Conservation (phyloP, 768 basidiomycete genomes). For the Lactarius psammicola region DNA sequence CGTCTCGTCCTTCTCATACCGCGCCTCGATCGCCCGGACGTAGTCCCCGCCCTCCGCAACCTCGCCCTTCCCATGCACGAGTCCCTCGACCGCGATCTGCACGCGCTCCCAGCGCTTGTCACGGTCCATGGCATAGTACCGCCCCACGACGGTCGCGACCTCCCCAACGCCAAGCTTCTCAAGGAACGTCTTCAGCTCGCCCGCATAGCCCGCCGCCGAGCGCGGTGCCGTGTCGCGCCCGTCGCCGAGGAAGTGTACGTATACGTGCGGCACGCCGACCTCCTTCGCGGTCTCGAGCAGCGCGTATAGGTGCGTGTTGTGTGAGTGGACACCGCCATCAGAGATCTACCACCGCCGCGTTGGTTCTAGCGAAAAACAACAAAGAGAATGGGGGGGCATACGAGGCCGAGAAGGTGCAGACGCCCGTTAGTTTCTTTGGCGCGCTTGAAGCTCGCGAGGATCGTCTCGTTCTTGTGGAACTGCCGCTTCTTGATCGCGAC, state of each 20-base stretch:
- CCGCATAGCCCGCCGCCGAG: slow-evolving; percentile 73
- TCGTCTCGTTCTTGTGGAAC: slow-evolving; percentile 75
- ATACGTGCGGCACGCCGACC: slow-evolving; percentile 77
- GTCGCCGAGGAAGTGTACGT: slow-evolving; percentile 92
- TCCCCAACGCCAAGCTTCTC: slow-evolving; percentile 75
- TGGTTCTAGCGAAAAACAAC: slow-evolving; percentile 6
- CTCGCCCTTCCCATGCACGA: slow-evolving; percentile 60
- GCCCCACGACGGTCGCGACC: slow-evolving; percentile 79
- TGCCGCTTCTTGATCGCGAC: slow-evolving; percentile 84
- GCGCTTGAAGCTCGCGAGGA: slow-evolving; percentile 68
- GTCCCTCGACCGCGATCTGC: slow-evolving; percentile 84
- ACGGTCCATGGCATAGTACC: slow-evolving; percentile 97
- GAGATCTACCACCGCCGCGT: slow-evolving; percentile 59
- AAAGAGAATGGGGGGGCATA: slow-evolving; percentile 37
- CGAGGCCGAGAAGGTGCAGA: slow-evolving; percentile 85
- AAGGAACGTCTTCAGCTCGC: slow-evolving; percentile 75
- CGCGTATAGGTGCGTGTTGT: slow-evolving; percentile 86
- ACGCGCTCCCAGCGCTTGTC: slow-evolving; percentile 96
- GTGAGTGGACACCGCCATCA: slow-evolving; percentile 96
- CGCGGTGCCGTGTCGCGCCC: slow-evolving; percentile 92
- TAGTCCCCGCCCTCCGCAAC: slow-evolving; percentile 58
- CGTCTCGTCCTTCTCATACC: slow-evolving; percentile 82
- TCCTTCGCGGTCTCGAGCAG: slow-evolving; percentile 90
- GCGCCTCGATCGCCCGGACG: slow-evolving; percentile 65
- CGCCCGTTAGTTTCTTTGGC: slow-evolving; percentile 84